Evolutionary conservation across 331 rosid genomes (phyloP).

Genomic region (Stylosanthes scabra): DNA sequence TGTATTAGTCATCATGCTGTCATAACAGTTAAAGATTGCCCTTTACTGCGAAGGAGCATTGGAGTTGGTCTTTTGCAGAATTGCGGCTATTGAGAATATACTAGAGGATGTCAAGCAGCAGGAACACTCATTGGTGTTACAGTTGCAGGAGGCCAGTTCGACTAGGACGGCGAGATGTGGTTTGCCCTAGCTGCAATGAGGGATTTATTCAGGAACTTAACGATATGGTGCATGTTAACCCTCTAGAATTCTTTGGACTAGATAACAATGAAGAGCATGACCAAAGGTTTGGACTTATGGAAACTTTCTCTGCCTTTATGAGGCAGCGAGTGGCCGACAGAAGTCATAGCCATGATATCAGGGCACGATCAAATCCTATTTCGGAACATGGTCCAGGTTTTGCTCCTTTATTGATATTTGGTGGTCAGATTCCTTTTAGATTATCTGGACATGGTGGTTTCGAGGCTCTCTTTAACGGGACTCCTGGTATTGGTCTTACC

Average conservation of each 20-base stretch:
- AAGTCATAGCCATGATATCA: constrained; percentile 46
- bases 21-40: constrained; percentile 37
- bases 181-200: constrained; percentile 60
- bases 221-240: constrained; percentile 56
- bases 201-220: constrained; percentile 77
- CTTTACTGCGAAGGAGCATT: constrained; percentile 31
- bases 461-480: constrained; percentile 70
- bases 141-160: constrained; percentile 55
- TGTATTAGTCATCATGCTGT: constrained; percentile 11
- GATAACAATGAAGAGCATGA: constrained; percentile 49
- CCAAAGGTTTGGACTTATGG: constrained; percentile 55
- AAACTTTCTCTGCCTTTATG: constrained; percentile 62
- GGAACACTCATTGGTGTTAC: constrained; percentile 76
- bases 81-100: constrained; percentile 18
- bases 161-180: constrained; percentile 50
- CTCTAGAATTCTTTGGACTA: constrained; percentile 50
- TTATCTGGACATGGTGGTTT: constrained; percentile 63
- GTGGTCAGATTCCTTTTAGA: constrained; percentile 72
- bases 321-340: constrained; percentile 61
- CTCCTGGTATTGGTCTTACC: constrained; percentile 67
- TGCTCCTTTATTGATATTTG: constrained; percentile 70
- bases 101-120: constrained; percentile 63
- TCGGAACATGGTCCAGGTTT: constrained; percentile 55
- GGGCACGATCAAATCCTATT: constrained; percentile 52
- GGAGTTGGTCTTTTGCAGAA: constrained; percentile 24